These are phyloP conservation scores for Cladorrhinum sp. DNA, from an alignment of 2,329 filamentous ascomycete species.

Conservation along the genomic window DNA sequence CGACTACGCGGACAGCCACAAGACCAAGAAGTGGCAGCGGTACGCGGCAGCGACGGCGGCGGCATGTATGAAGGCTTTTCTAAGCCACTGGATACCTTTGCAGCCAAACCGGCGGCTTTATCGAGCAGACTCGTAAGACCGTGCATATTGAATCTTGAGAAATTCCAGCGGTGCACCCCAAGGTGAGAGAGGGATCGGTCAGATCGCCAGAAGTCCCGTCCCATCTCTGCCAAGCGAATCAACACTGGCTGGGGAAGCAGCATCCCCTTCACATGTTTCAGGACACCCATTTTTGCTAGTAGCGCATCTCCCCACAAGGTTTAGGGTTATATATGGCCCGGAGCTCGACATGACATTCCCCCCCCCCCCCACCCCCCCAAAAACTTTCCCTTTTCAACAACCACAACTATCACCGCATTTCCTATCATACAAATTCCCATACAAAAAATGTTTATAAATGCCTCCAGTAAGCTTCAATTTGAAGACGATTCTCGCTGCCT, in stretches of 20 bases:
- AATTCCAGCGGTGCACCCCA: not conserved
- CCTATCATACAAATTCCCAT: no score
- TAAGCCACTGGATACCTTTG: conserved; percentile 17
- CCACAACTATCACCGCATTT: no score
- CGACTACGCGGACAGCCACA: conserved; percentile 40
- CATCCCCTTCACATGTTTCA: conserved; percentile 7
- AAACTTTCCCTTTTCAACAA: no score
- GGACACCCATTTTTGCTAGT: not conserved
- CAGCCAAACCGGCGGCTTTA: not conserved
- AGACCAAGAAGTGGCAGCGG: conserved; percentile 35
- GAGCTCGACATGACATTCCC: no score
- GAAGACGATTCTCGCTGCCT: not conserved
- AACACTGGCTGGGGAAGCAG: not conserved
- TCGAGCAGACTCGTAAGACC: no score
- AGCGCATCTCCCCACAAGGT: no score
- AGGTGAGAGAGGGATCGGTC: not conserved
- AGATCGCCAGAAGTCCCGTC: not conserved
- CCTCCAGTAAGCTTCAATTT: not conserved
- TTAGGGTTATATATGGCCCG: no score
- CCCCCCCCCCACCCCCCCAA: not conserved
- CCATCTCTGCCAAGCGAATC: not conserved
- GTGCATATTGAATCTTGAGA: no score
- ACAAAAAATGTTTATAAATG: not conserved
- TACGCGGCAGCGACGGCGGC: conserved; percentile 37
- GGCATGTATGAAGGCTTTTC: conserved; percentile 31